Conservation (phyloP, 176 grass and related monocot genomes). For the Luzula sylvatica region DNA sequence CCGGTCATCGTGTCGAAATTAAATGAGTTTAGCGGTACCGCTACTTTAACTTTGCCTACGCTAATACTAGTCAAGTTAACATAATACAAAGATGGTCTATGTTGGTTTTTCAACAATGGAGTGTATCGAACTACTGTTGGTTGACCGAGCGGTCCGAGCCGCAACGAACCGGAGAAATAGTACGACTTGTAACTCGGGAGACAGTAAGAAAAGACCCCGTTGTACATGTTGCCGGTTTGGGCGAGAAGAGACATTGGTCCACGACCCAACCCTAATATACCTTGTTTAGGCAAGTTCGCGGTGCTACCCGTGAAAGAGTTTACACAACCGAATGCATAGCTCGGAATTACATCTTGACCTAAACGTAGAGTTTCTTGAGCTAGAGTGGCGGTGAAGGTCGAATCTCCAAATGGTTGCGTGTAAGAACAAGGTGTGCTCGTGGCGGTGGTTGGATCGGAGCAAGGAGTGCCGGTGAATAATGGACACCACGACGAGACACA, state of each 20-base stretch:
- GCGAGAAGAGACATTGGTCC: constrained; percentile 65
- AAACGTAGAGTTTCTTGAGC: constrained; percentile 56
- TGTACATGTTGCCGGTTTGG: constrained; percentile 45
- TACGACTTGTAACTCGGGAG: constrained; percentile 84
- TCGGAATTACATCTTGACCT: constrained; percentile 40
- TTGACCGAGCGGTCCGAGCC: constrained; percentile 62
- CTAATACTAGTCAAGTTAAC: constrained; percentile 72
- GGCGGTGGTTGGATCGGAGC: constrained; percentile 21
- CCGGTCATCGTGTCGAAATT: constrained; percentile 56
- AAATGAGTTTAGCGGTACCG: constrained; percentile 47
- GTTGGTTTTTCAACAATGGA: constrained; percentile 70
- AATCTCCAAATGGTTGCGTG: constrained; percentile 58
- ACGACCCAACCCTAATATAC: constrained; percentile 53
- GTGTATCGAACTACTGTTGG: constrained; percentile 45
- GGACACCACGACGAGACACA: constrained; percentile 75
- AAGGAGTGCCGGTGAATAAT: constrained; percentile 47
- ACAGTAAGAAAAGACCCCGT: constrained; percentile 91
- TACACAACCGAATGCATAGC: constrained; percentile 75
- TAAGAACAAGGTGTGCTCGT: constrained; percentile 50
- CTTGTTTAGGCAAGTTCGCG: constrained; percentile 62
- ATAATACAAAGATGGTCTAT: constrained; percentile 79
- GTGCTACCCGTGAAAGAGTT: constrained; percentile 43
- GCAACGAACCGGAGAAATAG: constrained; percentile 88
- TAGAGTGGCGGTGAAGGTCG: constrained; percentile 53
- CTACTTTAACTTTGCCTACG: constrained; percentile 41